phyloP scores from a whole-genome alignment of 768 basidiomycete genomes.

The Galerina marginata region DNA sequence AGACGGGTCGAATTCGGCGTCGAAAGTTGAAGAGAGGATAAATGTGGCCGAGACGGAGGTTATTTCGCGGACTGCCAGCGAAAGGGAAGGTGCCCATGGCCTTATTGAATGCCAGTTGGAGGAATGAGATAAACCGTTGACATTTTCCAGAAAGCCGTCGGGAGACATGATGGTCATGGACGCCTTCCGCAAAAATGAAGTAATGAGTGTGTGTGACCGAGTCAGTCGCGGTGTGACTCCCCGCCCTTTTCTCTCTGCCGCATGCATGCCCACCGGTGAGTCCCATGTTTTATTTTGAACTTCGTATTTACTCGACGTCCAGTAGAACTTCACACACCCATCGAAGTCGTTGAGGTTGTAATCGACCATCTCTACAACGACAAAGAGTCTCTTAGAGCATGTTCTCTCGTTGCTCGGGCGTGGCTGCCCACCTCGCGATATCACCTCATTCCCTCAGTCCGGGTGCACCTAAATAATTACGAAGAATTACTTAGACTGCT shows the following conservation, averaged over 20 bases:
- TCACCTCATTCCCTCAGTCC: slow-evolving; percentile 20
- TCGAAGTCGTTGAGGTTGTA: slow-evolving; percentile 31
- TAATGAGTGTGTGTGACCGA: slow-evolving; percentile 11
- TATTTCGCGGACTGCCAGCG: slow-evolving; percentile 76
- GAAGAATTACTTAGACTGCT: neutral
- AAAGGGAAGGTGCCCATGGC: slow-evolving; percentile 77
- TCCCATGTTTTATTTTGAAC: too few relatives aligned
- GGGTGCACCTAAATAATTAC: neutral
- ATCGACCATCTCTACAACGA: slow-evolving; percentile 27
- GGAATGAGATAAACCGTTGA: slow-evolving; percentile 18
- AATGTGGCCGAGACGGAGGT: slow-evolving; percentile 88
- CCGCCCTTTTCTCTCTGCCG: neutral
- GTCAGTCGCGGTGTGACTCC: neutral
- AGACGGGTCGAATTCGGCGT: slow-evolving; percentile 44
- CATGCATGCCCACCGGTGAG: neutral
- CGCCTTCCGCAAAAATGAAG: slow-evolving; percentile 14
- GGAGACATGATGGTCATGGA: slow-evolving; percentile 13
- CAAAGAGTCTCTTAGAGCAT: slow-evolving; percentile 24
- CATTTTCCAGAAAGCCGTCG: slow-evolving; percentile 13
- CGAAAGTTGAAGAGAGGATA: slow-evolving; percentile 61
- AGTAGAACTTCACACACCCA: slow-evolving; percentile 15
- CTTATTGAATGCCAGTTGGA: slow-evolving; percentile 72
- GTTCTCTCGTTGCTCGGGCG: slow-evolving; percentile 26
- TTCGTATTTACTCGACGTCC: neutral
- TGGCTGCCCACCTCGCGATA: slow-evolving; percentile 27